Conservation (phyloP, 352 stramenopile species). For the Phytophthora macrochlamydospora region DNA sequence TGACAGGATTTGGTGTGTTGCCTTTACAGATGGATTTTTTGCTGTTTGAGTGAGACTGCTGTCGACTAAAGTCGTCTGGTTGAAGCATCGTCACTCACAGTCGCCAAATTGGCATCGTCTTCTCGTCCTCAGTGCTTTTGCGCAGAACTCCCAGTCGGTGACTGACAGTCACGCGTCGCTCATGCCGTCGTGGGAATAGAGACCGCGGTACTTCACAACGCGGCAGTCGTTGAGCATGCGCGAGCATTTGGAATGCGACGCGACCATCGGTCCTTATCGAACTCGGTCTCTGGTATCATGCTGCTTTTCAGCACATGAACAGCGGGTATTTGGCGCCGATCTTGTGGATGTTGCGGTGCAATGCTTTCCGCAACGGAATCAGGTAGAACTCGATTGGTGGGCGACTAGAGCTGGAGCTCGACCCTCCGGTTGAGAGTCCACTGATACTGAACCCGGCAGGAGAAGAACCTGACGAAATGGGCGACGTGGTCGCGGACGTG, state of each 20-base stretch:
- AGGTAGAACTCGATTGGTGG: conserved; percentile 81
- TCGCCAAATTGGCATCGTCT: not conserved
- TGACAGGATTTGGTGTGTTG: not conserved
- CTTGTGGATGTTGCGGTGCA: conserved; percentile 79
- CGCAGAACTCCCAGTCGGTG: not conserved
- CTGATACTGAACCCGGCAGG: conserved; percentile 38
- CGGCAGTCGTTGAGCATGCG: not conserved
- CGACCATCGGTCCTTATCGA: too few relatives aligned
- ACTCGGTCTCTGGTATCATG: not conserved
- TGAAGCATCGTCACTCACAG: not conserved
- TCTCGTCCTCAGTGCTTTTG: not conserved
- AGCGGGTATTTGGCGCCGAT: conserved; percentile 75
- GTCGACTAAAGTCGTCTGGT: not conserved
- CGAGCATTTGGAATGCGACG: not conserved
- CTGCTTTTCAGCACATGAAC: conserved; percentile 69
- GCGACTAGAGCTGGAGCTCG: conserved; percentile 22
- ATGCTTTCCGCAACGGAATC: conserved; percentile 71
- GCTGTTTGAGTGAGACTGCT: not conserved
- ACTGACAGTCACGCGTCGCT: not conserved
- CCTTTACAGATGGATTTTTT: not conserved
- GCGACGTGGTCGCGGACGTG: conserved; percentile 49
- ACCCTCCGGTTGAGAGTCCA: conserved; percentile 20
- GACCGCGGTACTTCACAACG: not conserved
- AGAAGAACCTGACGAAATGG: conserved; percentile 52
- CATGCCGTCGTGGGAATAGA: not conserved